A percentile compares a stretch with the other conserved stretches of the same genome.
These are phyloP conservation scores for Prunus padus DNA, from an alignment of 306 rosid genomes.

Conservation along the genomic window DNA sequence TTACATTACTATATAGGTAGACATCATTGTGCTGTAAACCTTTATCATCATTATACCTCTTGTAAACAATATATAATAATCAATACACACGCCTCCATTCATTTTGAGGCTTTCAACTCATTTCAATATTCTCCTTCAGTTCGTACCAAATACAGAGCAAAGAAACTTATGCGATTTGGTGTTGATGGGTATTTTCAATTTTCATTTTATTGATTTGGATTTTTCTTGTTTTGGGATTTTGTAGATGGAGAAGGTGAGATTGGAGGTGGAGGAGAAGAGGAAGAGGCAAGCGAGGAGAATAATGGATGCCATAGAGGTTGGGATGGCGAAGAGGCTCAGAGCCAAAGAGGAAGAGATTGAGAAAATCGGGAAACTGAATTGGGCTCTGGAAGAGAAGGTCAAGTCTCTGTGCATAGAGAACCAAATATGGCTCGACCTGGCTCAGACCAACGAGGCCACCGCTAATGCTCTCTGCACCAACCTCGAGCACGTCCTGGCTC, in stretches of 20 bases:
- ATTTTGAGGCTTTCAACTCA: too few relatives aligned
- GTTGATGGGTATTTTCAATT: neutral
- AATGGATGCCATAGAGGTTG: slow-evolving; percentile 52
- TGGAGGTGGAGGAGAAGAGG: slow-evolving; percentile 63
- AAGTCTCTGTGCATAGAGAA: slow-evolving; percentile 64
- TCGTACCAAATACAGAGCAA: slow-evolving; percentile 4
- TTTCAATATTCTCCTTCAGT: too few relatives aligned
- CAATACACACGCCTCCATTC: slow-evolving; percentile 9
- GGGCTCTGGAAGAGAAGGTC: slow-evolving; percentile 70
- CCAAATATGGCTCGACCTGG: slow-evolving; percentile 83
- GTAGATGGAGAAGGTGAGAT: slow-evolving; percentile 83
- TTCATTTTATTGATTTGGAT: neutral
- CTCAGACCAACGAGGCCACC: slow-evolving; percentile 78
- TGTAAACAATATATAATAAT: too few relatives aligned
- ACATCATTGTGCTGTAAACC: too few relatives aligned
- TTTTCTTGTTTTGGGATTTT: neutral
- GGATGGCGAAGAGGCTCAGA: slow-evolving; percentile 57
- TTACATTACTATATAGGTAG: too few relatives aligned
- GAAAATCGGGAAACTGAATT: slow-evolving; percentile 66
- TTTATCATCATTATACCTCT: too few relatives aligned
- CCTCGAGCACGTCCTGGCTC: slow-evolving; percentile 63
- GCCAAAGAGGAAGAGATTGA: slow-evolving; percentile 72
- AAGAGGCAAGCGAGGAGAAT: slow-evolving; percentile 64
- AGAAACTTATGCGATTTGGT: neutral
- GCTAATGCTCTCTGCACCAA: slow-evolving; percentile 65